Percentiles rank a stretch among this genome's conserved stretches.
Conservation (phyloP, 169 alveolate species). For the Plasmodium fragile region DNA sequence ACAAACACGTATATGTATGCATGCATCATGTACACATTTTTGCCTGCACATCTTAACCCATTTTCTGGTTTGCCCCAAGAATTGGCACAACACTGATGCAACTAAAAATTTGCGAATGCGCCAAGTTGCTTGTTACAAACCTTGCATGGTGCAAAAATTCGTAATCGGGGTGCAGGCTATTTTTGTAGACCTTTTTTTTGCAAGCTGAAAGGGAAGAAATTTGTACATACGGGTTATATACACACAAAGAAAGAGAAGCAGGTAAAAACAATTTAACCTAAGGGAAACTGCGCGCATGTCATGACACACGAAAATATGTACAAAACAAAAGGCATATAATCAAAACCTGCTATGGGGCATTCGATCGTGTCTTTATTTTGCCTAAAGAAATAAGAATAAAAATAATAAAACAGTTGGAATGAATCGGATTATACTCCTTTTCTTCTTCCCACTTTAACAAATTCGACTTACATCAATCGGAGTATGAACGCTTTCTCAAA, state of each 20-base stretch:
- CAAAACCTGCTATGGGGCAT: conserved; percentile 84
- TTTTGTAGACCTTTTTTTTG: conserved; percentile 80
- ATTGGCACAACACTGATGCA: not conserved
- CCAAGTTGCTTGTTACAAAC: conserved; percentile 12
- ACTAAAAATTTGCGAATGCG: not conserved
- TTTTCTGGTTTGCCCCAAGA: not conserved
- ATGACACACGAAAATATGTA: not conserved
- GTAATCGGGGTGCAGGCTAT: conserved; percentile 83
- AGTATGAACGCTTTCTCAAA: conserved; percentile 80
- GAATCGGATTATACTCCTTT: not conserved
- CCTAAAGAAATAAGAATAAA: conserved; percentile 18
- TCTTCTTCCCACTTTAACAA: not conserved
- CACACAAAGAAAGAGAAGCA: not conserved
- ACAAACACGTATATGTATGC: conserved; percentile 4
- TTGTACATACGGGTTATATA: not conserved
- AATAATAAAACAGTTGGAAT: not conserved
- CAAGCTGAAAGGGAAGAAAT: conserved; percentile 78
- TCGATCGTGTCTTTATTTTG: conserved; percentile 73
- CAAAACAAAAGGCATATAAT: not conserved
- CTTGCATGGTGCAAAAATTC: conserved; percentile 82
- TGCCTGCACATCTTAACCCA: conserved; percentile 21
- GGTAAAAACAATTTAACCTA: not conserved
- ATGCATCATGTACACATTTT: not conserved
- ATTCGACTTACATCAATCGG: conserved; percentile 74
- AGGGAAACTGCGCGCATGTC: not conserved